Percentiles rank a stretch among this genome's conserved stretches.
Conservation (phyloP, 2,329 filamentous ascomycete species). For the Fusarium begoniae region DNA sequence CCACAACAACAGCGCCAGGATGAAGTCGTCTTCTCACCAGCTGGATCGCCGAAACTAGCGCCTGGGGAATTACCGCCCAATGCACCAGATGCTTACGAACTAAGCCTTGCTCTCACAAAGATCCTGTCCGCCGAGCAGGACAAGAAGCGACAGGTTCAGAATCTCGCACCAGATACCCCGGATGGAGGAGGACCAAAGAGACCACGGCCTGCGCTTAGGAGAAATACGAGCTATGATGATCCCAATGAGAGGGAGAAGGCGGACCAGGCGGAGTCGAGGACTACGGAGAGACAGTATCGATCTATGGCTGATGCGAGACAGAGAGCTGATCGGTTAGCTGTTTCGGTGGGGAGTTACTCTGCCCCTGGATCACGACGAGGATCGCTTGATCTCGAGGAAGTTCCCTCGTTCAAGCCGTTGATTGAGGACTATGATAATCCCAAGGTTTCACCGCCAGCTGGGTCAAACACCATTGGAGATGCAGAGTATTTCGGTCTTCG, state of each 20-base stretch:
- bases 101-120: slow-evolving; percentile 51
- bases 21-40: slow-evolving; percentile 39
- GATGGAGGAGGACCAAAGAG: slow-evolving; percentile 34
- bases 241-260: slow-evolving; percentile 53
- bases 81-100: slow-evolving; percentile 51
- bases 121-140: slow-evolving; percentile 49
- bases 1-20: slow-evolving; percentile 22
- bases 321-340: slow-evolving; percentile 51
- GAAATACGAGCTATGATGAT: slow-evolving; percentile 55
- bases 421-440: slow-evolving; percentile 42
- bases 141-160: slow-evolving; percentile 25
- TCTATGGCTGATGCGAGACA: slow-evolving; percentile 53
- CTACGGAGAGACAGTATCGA: slow-evolving; percentile 50
- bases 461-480: slow-evolving; percentile 22
- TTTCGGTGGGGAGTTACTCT: slow-evolving; percentile 52
- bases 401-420: slow-evolving; percentile 46
- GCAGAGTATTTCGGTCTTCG: slow-evolving; percentile 37
- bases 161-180: slow-evolving; percentile 19
- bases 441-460: slow-evolving; percentile 36
- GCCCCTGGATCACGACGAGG: slow-evolving; percentile 50
- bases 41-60: slow-evolving; percentile 40
- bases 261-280: slow-evolving; percentile 50
- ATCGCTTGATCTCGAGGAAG: slow-evolving; percentile 45
- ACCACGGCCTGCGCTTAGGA: slow-evolving; percentile 52
- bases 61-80: slow-evolving; percentile 43